Base-by-base conservation (phyloP, 495 filamentous ascomycete genomes). In the Daldinia bambusicola region DNA sequence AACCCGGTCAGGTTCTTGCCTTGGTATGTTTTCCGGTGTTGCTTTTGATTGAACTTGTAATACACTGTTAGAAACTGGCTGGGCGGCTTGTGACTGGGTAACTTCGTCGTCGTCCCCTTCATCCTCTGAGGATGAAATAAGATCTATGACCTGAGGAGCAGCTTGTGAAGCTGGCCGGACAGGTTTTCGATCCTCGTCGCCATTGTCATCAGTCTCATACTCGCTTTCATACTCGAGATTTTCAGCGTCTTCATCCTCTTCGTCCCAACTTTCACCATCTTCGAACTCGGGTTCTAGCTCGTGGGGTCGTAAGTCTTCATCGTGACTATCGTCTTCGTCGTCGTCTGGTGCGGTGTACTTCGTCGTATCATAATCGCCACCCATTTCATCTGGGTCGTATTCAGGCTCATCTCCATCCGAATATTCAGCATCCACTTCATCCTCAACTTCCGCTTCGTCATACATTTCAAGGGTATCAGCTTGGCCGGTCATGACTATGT, bases 41-140 rank as follows among this genome's bases (percentile, higher is more conserved):
- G 31, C 8, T 57, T 32, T 22, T 14, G 43, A 50, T 30, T 45
- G 65, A 31, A 13, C 41, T 57, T 31, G 64, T 30, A 16, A 40
- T 62, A 26, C 18, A n/a, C 32, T 45, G 22, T 38, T 6, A 32
- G 40, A 30, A 20, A 22, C 3, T 32, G n/a, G 18, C 26, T 12
- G 52, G 20, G 43, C 6, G 10, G 20, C 10, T 30, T 51, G 51
- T n/a, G 38, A 56, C 12, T 59, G 52, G 9, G 45, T 14, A 14
- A 22, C 69, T n/a, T 73, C 63, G 10, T 74, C 70, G 1, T 70
- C 66, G 38, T 72, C 78, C 9, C 34, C 59, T 59, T 80, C 80
- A 38, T 80, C 80, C 41, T 81, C 80, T 0, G 79, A 80, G 26
- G 78, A 79, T 48, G 80, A 81, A 5, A 81, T 72, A 8, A 81